Percentiles rank a stretch among this genome's conserved stretches.
phyloP scores from a whole-genome alignment of 2,329 filamentous ascomycete genomes.

The Blastomyces silverae region DNA sequence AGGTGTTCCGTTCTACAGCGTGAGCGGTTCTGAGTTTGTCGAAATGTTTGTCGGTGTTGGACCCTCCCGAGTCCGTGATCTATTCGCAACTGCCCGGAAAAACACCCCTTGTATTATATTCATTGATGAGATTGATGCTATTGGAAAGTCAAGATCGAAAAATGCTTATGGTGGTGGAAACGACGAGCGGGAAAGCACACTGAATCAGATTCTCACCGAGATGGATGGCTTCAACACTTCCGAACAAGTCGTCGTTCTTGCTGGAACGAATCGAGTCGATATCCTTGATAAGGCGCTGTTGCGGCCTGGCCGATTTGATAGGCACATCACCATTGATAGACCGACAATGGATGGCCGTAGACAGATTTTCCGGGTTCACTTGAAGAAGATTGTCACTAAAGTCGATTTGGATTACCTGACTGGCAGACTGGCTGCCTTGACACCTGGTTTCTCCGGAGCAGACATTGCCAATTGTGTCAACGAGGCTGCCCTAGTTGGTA shows the following conservation, averaged over 20 bases:
- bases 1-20: slow-evolving; percentile 93
- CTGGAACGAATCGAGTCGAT: slow-evolving; percentile 92
- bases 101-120: slow-evolving; percentile 98
- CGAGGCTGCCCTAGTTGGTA: slow-evolving; percentile 92
- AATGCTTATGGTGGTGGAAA: slow-evolving; percentile 82
- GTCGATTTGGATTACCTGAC: slow-evolving; percentile 84
- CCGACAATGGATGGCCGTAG: slow-evolving; percentile 95
- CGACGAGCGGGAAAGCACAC: slow-evolving; percentile 90
- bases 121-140: slow-evolving; percentile 98
- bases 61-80: slow-evolving; percentile 85
- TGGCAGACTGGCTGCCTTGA: slow-evolving; percentile 82
- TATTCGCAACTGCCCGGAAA: slow-evolving; percentile 91
- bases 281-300: slow-evolving; percentile 92
- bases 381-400: slow-evolving; percentile 88
- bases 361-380: slow-evolving; percentile 91
- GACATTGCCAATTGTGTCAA: slow-evolving; percentile 99
- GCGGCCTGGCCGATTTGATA: slow-evolving; percentile 92
- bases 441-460: slow-evolving; percentile 92
- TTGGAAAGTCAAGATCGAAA: slow-evolving; percentile 82
- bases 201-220: slow-evolving; percentile 97
- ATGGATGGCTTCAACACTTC: slow-evolving; percentile 99
- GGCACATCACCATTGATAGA: slow-evolving; percentile 89
- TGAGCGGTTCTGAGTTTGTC: slow-evolving; percentile 97
- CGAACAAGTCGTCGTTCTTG: slow-evolving; percentile 92
- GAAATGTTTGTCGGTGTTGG: slow-evolving; percentile 99